A percentile compares a stretch with the other conserved stretches of the same genome.
Evolutionary conservation across 768 basidiomycete species (phyloP).

Genomic region (Leccinum fibrillosum): DNA sequence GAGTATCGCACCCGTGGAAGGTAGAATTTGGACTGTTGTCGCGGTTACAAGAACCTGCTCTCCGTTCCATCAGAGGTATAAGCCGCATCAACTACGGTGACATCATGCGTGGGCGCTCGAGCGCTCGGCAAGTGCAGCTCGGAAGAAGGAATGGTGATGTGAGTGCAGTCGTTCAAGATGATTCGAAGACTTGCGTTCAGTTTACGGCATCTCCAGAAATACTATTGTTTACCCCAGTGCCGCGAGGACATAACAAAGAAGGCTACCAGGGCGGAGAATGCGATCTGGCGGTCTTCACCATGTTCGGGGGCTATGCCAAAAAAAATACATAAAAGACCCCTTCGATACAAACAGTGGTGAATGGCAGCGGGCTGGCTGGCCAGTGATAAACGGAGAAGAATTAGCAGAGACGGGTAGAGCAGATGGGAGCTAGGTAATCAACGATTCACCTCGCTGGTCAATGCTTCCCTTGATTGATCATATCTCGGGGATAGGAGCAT

Average conservation of each 20-base stretch:
- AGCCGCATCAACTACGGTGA: neutral
- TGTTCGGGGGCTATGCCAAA: neutral
- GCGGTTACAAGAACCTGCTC: neutral
- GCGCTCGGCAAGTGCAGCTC: conserved; percentile 49
- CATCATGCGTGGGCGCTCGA: neutral
- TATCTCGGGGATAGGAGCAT: neutral
- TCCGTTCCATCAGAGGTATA: neutral
- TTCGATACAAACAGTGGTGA: neutral
- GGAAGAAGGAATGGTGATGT: neutral
- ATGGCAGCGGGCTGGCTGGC: neutral
- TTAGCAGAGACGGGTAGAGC: neutral
- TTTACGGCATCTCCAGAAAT: neutral
- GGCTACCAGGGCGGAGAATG: neutral
- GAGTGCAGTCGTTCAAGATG: neutral
- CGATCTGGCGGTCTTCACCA: neutral
- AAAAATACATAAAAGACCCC: neutral
- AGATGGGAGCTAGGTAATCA: neutral
- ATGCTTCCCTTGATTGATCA: neutral
- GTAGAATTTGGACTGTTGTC: neutral
- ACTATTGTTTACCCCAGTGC: neutral
- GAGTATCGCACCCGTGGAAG: neutral
- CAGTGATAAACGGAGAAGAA: neutral
- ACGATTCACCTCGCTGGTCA: neutral
- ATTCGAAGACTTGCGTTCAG: neutral
- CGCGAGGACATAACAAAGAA: neutral